Conservation (phyloP, 768 basidiomycete genomes). For the Neoboletus subvelutipes region DNA sequence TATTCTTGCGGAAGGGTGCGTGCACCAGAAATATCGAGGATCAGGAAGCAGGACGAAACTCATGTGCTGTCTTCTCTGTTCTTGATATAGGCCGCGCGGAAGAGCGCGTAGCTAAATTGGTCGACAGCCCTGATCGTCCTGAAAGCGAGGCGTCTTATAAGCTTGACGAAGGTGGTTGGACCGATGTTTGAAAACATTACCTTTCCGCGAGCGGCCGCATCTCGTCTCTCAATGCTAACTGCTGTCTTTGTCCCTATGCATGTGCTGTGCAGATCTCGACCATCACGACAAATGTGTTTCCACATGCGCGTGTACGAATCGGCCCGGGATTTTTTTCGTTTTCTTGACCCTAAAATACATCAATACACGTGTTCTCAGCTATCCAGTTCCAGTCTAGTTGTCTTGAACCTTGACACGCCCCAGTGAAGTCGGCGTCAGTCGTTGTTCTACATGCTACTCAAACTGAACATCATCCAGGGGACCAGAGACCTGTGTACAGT, state of each 20-base stretch:
- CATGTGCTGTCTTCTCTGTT: not conserved
- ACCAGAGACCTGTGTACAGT: not conserved
- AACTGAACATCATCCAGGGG: not conserved
- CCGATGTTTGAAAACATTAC: conserved; percentile 59
- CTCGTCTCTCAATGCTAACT: not conserved
- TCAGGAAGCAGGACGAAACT: not conserved
- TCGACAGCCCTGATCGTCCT: conserved; percentile 85
- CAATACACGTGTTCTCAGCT: not conserved
- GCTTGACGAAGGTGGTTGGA: conserved; percentile 88
- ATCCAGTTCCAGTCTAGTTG: not conserved
- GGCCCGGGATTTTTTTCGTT: not conserved
- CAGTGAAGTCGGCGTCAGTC: not conserved
- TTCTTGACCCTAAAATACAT: not conserved
- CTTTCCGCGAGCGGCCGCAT: not conserved
- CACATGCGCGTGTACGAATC: not conserved
- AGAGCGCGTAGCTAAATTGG: conserved; percentile 87
- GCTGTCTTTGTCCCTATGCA: not conserved
- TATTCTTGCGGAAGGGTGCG: conserved; percentile 85
- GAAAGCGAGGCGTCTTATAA: conserved; percentile 93
- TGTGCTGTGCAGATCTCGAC: not conserved
- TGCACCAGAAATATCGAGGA: not conserved
- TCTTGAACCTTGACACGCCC: not conserved
- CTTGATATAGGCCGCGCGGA: conserved; percentile 71
- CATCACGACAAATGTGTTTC: not conserved
- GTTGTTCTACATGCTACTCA: not conserved